These are phyloP conservation scores for Lecanicillium sp. DNA, from an alignment of 2,329 filamentous ascomycete genomes.

Conservation along the genomic window DNA sequence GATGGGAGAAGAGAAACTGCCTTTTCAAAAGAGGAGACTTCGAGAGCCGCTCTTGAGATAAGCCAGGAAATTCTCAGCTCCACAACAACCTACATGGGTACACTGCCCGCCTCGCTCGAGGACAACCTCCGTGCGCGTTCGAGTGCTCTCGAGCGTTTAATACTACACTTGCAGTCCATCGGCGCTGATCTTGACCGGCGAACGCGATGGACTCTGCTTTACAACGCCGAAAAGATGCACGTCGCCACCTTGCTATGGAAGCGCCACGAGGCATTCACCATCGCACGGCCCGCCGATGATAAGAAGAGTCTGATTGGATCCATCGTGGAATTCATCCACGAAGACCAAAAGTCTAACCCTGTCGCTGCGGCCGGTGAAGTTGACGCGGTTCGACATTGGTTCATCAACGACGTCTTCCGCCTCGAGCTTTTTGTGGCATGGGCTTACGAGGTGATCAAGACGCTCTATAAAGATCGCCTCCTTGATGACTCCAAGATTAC, in stretches of 20 bases:
- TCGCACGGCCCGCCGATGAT: conserved; percentile 50
- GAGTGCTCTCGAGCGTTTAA: conserved; percentile 68
- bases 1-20: conserved; percentile 58
- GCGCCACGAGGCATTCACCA: conserved; percentile 64
- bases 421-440: conserved; percentile 73
- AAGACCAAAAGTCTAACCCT: conserved; percentile 66
- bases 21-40: conserved; percentile 65
- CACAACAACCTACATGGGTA: conserved; percentile 66
- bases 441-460: conserved; percentile 70
- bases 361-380: conserved; percentile 61
- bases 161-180: conserved; percentile 61
- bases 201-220: conserved; percentile 75
- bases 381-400: conserved; percentile 80
- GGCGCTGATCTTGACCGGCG: conserved; percentile 59
- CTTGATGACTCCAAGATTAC: conserved; percentile 50
- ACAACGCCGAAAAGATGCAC: conserved; percentile 81
- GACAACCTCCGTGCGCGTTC: conserved; percentile 71
- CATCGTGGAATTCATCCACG: conserved; percentile 69
- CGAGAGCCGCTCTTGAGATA: conserved; percentile 68
- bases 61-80: conserved; percentile 80
- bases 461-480: conserved; percentile 57
- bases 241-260: conserved; percentile 77
- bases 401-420: conserved; percentile 66
- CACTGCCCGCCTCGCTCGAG: conserved; percentile 68
- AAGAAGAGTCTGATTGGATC: conserved; percentile 67